Base-by-base conservation (phyloP, 345 rosid genomes). In the Syzygium jambos region DNA sequence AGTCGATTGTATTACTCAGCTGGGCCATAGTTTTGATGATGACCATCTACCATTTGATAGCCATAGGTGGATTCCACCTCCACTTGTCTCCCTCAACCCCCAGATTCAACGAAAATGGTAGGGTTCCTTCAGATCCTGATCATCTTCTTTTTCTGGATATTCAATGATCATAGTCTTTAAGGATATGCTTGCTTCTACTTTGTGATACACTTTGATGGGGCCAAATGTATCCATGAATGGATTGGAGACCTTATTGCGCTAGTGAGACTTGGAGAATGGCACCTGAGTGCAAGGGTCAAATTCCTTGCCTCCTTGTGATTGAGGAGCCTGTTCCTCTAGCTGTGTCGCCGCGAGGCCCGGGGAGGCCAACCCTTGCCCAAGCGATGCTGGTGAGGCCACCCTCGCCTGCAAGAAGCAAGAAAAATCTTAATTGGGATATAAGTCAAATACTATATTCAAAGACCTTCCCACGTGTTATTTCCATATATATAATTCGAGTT, bases 11-110 rank as follows among this genome's bases (percentile, higher is more conserved):
- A 89, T 89, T 84, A 82, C 87, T 87, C 88, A 84, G 89, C 87
- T 90, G 93, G 93, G 86, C 54, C 93, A 91, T 7, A 49, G 65
- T 78, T 84, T 57, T 78, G 78, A 88, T 85, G 86, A 53, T 55
- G 59, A 51, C 86, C 29, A 29, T 52, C 89, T 87, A 89, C 85
- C 89, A 91, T 89, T 87, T 29, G 87, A 88, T 87, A 86, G 86
- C 90, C 65, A 88, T 78, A 85, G 93, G 91, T 93, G 94, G 93
- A 94, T 90, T 91, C 93, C 93, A 91, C 93, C 89, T 89, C 90
- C 85, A 78, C 78, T 80, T 91, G 90, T 87, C 88, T 52, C 87
- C 89, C 86, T 84, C 22, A 85, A 51, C 86, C 89, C 91, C 49
- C 46, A 38, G 49, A 73, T 38, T 73, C 38, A 19, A 38, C 80